Base-by-base conservation (phyloP, 768 basidiomycete species). In the Hericium coralloides region DNA sequence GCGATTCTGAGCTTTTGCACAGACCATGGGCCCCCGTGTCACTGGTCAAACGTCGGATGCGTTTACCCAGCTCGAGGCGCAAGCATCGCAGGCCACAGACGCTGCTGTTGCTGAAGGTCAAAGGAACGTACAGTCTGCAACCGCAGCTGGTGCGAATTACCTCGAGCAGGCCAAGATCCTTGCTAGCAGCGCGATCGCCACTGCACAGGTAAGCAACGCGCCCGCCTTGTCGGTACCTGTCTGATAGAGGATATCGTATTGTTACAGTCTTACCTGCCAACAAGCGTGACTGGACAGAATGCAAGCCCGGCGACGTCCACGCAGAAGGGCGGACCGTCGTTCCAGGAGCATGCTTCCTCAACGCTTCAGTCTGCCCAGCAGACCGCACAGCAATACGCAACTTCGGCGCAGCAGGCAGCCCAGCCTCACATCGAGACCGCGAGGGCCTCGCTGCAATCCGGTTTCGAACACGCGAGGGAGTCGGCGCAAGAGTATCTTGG, bases 41-140 rank as follows among this genome's bases (percentile, higher is more conserved):
- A 60, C 56, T 20, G 56, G 56, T 2, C 36, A 31, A 3, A 17
- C 51, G 18, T 22, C 8, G 17, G 54, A 60, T 20, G 69, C 69
- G 15, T 63, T 70, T 25, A 63, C 69, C 37, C 60, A 68, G 51
- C 66, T 72, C 22, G 63, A 68, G 56, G 59, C 63, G 22, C 62
- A 64, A 18, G 61, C 69, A 14, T 63, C 58, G 58, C 61, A 69
- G 50, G 78, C 71, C 61, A 81, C 79, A 1, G 69, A 82, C 49
- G 68, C 68, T 0, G 85, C 84, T 18, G 81, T 79, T n/a, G 71
- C 72, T 0, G 75, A 87, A 63, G 85, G 84, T 3, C 73, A 80
- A 60, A 66, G 69, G 6, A 76, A 80, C 57, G 73, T 86, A 2
- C 73, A 77, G 7, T 67, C 70, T 12, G 74, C 73, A 0, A 78